Evolutionary conservation across 164 flowering plant species (phyloP).

Genomic region (Kalanchoe fedtschenkoi): DNA sequence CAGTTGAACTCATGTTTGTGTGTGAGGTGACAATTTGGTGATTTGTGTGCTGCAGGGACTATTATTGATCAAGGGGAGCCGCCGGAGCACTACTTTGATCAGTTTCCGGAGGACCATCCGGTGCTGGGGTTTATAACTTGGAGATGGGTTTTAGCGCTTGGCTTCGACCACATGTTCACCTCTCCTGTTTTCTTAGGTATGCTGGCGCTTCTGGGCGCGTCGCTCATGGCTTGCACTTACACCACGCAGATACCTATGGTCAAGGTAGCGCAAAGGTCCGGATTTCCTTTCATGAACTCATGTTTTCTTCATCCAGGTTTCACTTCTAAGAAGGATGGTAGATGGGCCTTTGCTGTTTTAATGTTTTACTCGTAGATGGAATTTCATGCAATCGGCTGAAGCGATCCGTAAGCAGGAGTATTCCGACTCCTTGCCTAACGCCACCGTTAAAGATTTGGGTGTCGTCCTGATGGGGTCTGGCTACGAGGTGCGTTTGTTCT

Average conservation of each 20-base stretch:
- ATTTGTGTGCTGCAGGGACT: constrained; percentile 44
- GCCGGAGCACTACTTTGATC: constrained; percentile 69
- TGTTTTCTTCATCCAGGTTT: constrained; percentile 10
- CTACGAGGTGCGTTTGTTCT: constrained; percentile 60
- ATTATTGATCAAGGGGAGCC: constrained; percentile 87
- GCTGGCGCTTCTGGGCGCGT: constrained; percentile 63
- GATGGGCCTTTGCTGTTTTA: no score
- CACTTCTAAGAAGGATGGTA: no score
- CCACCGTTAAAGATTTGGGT: constrained; percentile 78
- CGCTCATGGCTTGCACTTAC: constrained; percentile 96
- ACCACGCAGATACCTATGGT: constrained; percentile 94
- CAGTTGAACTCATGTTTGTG: background rate
- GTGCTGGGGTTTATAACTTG: constrained; percentile 75
- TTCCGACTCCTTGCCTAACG: constrained; percentile 60
- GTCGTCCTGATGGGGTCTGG: constrained; percentile 85
- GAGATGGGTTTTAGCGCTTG: constrained; percentile 81
- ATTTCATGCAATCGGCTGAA: constrained; percentile 53
- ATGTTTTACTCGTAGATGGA: constrained; percentile 97
- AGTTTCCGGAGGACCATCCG: constrained; percentile 83
- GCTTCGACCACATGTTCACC: constrained; percentile 88
- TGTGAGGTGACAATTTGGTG: background rate
- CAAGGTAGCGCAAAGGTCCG: constrained; percentile 91
- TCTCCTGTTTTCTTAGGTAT: constrained; percentile 85
- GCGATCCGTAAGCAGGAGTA: constrained; percentile 68
- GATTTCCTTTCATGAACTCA: constrained; percentile 9